These are phyloP conservation scores for Elongisporangium senticosum DNA, from an alignment of 352 stramenopile genomes.

Conservation along the genomic window DNA sequence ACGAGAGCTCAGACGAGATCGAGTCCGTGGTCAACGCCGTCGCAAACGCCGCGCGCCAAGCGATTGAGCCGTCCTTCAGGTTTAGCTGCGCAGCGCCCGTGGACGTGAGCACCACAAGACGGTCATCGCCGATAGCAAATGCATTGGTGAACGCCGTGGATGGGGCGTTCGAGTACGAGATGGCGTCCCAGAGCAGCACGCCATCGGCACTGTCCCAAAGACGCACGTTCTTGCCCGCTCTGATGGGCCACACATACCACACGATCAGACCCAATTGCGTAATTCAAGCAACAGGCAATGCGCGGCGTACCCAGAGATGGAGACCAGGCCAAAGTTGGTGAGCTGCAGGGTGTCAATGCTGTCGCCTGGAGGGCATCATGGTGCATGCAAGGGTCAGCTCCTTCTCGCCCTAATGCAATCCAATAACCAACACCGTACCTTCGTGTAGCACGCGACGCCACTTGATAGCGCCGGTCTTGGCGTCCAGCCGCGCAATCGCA, in stretches of 20 bases:
- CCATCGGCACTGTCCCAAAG: slow-evolving; percentile 65
- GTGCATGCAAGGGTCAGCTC: neutral
- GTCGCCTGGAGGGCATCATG: slow-evolving; percentile 29
- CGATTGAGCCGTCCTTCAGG: slow-evolving; percentile 50
- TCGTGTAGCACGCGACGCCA: slow-evolving; percentile 64
- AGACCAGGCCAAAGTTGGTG: slow-evolving; percentile 60
- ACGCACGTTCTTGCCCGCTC: slow-evolving; percentile 45
- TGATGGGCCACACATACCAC: slow-evolving; percentile 10
- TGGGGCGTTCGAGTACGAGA: slow-evolving; percentile 17
- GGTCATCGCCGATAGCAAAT: slow-evolving; percentile 42
- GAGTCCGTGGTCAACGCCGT: slow-evolving; percentile 20
- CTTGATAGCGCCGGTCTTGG: slow-evolving; percentile 63
- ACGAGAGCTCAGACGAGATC: slow-evolving; percentile 34
- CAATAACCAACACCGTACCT: slow-evolving; percentile 18
- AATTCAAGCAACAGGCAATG: neutral
- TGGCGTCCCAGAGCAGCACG: slow-evolving; percentile 64
- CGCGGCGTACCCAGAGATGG: slow-evolving; percentile 49
- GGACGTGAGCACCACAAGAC: slow-evolving; percentile 42
- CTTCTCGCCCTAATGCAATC: neutral
- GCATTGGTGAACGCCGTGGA: slow-evolving; percentile 29
- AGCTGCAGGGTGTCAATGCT: slow-evolving; percentile 62
- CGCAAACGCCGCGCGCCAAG: slow-evolving; percentile 31
- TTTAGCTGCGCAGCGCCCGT: slow-evolving; percentile 38
- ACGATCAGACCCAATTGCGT: neutral
- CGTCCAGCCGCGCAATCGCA: slow-evolving; percentile 58